These are phyloP conservation scores for Emydomyces testavorans DNA, from an alignment of 2,329 filamentous ascomycete genomes.

Conservation along the genomic window DNA sequence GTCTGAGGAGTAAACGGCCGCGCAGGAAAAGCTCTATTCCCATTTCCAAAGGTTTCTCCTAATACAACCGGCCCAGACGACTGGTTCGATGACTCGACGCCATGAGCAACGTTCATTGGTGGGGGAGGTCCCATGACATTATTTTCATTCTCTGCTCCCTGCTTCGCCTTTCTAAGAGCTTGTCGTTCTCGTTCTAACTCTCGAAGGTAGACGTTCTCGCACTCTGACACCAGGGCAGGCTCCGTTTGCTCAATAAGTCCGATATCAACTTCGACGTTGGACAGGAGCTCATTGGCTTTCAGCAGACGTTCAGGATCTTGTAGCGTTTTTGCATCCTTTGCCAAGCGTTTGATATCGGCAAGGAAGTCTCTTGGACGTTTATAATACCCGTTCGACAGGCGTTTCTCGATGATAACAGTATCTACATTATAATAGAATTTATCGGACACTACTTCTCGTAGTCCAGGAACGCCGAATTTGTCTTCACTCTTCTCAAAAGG, in stretches of 20 bases:
- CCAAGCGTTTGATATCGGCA: conserved; percentile 71
- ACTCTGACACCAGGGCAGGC: conserved; percentile 55
- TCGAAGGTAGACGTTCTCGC: conserved; percentile 67
- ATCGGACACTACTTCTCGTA: conserved; percentile 61
- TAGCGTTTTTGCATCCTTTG: conserved; percentile 69
- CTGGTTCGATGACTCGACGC: conserved; percentile 39
- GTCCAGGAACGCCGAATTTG: conserved; percentile 61
- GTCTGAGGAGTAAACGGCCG: conserved; percentile 44
- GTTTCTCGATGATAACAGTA: conserved; percentile 82
- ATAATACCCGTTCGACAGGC: conserved; percentile 95
- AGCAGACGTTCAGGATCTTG: conserved; percentile 74
- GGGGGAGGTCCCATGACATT: conserved; percentile 38
- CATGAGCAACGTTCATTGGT: conserved; percentile 42
- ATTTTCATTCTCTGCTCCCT: conserved; percentile 30
- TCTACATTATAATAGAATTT: conserved; percentile 96
- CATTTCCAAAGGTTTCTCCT: conserved; percentile 52
- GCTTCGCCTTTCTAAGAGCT: conserved; percentile 45
- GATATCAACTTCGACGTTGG: conserved; percentile 92
- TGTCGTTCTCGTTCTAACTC: conserved; percentile 58
- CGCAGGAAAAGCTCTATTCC: conserved; percentile 35
- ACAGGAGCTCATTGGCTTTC: conserved; percentile 80
- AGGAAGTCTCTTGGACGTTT: conserved; percentile 81
- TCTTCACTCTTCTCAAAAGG: conserved; percentile 74
- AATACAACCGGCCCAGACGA: conserved; percentile 46
- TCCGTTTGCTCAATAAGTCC: conserved; percentile 57